Percentiles rank a stretch among this genome's conserved stretches.
These are phyloP conservation scores for Sugiyamaella mastotermitis DNA, from an alignment of 805 yeast genomes.

Conservation along the genomic window DNA sequence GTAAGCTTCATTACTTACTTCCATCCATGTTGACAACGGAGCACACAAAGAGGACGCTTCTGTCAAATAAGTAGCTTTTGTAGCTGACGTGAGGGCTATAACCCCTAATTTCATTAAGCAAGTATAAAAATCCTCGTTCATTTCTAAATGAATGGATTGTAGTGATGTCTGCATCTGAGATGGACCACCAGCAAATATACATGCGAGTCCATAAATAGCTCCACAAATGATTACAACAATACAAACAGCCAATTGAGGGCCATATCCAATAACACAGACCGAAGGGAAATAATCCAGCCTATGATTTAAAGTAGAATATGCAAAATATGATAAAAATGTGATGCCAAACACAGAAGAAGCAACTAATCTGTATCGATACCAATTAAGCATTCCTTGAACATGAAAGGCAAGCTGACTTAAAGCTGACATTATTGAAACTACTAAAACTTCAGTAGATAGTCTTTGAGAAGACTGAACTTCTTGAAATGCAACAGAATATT, in stretches of 20 bases:
- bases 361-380: constrained; percentile 50
- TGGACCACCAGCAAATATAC: constrained; percentile 46
- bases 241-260: constrained; percentile 60
- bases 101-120: constrained; percentile 54
- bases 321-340: constrained; percentile 44
- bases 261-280: constrained; percentile 50
- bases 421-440: constrained; percentile 50
- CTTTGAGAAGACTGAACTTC: constrained; percentile 50
- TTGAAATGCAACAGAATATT: constrained; percentile 69
- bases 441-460: constrained; percentile 49
- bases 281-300: constrained; percentile 45
- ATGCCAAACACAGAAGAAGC: constrained; percentile 59
- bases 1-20: constrained; percentile 19
- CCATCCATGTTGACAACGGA: constrained; percentile 55
- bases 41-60: constrained; percentile 46
- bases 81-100: constrained; percentile 61
- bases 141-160: constrained; percentile 28
- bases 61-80: constrained; percentile 57
- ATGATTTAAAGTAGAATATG: constrained; percentile 37
- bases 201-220: constrained; percentile 50
- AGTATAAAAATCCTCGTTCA: constrained; percentile 62
- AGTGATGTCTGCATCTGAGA: constrained; percentile 35
- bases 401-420: constrained; percentile 58
- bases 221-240: constrained; percentile 46
- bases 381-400: constrained; percentile 49